A percentile compares a stretch with the other conserved stretches of the same genome.
Evolutionary conservation across 192 early-diverging fungal species (phyloP).

Genomic region (Coemansia sp.): DNA sequence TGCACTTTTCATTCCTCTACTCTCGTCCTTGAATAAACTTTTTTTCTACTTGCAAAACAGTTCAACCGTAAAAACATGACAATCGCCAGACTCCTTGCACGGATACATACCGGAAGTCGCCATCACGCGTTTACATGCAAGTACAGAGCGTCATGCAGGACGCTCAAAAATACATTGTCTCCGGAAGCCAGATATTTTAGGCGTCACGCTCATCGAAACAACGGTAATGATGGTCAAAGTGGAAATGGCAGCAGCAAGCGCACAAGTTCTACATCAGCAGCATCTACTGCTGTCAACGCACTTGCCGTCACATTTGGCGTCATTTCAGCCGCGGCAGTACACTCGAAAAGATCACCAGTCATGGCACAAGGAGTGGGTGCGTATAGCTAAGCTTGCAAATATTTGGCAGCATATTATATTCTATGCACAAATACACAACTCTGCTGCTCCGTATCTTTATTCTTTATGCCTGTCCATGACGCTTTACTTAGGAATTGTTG

Average conservation of each 20-base stretch:
- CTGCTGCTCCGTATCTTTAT: background rate
- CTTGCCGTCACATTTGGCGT: constrained; percentile 1
- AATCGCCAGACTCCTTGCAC: constrained; percentile 21
- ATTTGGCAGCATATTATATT: too few species aligned
- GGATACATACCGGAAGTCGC: constrained; percentile 30
- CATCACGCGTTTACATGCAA: constrained; percentile 20
- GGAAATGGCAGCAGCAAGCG: constrained; percentile 1
- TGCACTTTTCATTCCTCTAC: background rate
- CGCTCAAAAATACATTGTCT: constrained; percentile 1
- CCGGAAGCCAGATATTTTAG: background rate
- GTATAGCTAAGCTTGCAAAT: background rate
- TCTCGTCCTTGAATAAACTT: background rate
- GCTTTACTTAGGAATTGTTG: too few species aligned
- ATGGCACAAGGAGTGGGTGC: constrained; percentile 28
- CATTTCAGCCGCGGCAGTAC: constrained; percentile 2
- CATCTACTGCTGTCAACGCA: background rate
- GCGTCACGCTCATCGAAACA: background rate
- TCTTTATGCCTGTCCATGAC: background rate
- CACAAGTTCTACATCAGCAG: background rate
- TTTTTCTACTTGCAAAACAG: constrained; percentile 6
- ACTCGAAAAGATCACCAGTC: constrained; percentile 16
- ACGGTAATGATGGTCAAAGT: constrained; percentile 6
- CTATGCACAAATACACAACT: too few species aligned
- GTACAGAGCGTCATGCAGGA: constrained; percentile 4
- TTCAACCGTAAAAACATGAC: constrained; percentile 16